Percentiles rank a stretch among this genome's conserved stretches.
Evolutionary conservation across 202 grass and related monocot genomes (phyloP).

Genomic region (Dendrocalamus latiflorus): DNA sequence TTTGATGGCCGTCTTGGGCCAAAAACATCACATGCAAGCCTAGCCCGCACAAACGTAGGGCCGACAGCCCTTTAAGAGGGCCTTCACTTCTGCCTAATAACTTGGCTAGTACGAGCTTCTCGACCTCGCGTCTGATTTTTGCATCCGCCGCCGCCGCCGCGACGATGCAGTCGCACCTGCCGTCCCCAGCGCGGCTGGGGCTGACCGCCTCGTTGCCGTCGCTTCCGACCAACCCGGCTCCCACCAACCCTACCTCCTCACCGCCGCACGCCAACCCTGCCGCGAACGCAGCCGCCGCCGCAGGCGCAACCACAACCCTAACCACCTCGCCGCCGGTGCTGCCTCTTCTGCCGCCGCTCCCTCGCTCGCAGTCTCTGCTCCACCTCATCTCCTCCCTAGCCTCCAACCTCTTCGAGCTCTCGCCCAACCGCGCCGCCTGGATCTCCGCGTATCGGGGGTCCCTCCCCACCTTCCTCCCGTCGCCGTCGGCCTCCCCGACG

Average conservation of each 20-base stretch:
- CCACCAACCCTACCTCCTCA: constrained; percentile 45
- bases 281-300: constrained; percentile 20
- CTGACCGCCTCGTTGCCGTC: constrained; percentile 60
- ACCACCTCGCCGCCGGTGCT: constrained; percentile 67
- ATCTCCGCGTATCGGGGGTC: constrained; percentile 72
- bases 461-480: constrained; percentile 60
- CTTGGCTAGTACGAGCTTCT: background rate
- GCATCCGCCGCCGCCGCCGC: constrained; percentile 12
- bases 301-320: constrained; percentile 51
- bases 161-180: constrained; percentile 59
- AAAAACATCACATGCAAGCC: background rate
- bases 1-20: background rate
- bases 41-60: background rate
- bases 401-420: constrained; percentile 82
- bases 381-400: constrained; percentile 66
- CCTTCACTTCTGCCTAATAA: background rate
- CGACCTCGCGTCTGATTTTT: background rate
- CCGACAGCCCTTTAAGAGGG: background rate
- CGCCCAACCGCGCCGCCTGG: constrained; percentile 72
- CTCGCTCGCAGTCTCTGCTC: constrained; percentile 77
- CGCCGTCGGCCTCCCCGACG: constrained; percentile 33
- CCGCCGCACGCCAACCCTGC: constrained; percentile 34
- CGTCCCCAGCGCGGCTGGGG: constrained; percentile 59
- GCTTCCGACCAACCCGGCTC: constrained; percentile 33
- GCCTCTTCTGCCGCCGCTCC: constrained; percentile 79